phyloP scores from a whole-genome alignment of 768 basidiomycete genomes.

The Kondoa subrosea region DNA sequence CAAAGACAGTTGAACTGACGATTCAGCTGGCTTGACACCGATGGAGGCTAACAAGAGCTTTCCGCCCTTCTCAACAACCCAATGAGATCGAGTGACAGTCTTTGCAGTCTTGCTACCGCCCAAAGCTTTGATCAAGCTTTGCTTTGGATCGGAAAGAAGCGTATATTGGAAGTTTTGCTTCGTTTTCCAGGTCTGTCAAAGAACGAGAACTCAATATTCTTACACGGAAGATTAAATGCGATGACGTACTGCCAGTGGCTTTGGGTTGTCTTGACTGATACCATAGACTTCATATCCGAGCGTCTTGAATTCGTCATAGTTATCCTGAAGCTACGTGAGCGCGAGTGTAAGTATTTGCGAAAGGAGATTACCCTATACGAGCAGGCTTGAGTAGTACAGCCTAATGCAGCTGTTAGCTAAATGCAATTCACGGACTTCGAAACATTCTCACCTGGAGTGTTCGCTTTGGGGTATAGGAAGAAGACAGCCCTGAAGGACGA shows the following conservation, averaged over 20 bases:
- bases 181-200: conserved; percentile 1
- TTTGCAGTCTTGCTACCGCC: background rate
- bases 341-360: too few relatives aligned
- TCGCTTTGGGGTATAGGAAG: conserved; percentile 2
- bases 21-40: background rate
- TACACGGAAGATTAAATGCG: background rate
- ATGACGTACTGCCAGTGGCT: background rate
- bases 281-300: background rate
- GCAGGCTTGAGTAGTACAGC: conserved; percentile 7
- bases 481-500: background rate
- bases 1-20: background rate
- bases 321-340: background rate
- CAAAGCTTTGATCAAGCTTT: background rate
- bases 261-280: background rate
- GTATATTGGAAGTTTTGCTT: background rate
- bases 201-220: background rate
- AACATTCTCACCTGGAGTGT: background rate
- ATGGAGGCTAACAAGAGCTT: background rate
- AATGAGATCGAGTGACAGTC: conserved; percentile 1
- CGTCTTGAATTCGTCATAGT: conserved; percentile 3
- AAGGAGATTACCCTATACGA: background rate
- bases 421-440: too few relatives aligned
- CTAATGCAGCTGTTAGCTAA: background rate
- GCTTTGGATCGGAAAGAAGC: background rate
- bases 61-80: background rate